A percentile compares a stretch with the other conserved stretches of the same genome.
phyloP scores from a whole-genome alignment of 176 grass and related monocot species.

The Sorghum bicolor region DNA sequence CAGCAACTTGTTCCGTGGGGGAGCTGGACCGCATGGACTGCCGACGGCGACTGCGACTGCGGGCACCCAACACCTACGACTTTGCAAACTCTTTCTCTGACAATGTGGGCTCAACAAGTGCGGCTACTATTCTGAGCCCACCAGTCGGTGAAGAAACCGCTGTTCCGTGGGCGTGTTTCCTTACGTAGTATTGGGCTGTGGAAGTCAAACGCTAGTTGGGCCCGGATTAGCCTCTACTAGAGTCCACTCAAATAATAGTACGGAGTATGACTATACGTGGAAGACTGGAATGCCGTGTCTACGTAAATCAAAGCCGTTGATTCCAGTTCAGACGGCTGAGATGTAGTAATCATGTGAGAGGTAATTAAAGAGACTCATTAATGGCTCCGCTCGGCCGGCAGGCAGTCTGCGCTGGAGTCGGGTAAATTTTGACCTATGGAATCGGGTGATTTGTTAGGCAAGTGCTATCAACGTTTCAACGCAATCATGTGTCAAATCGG shows the following conservation, averaged over 20 bases:
- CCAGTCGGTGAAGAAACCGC: rapidly evolving
- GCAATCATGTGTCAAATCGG: not conserved
- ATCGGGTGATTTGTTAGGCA: not conserved
- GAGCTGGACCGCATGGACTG: conserved; percentile 2
- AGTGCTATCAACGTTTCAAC: not conserved
- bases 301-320: not conserved
- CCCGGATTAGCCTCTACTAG: not conserved
- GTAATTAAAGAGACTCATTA: not conserved
- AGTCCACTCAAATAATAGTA: not conserved
- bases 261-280: not conserved
- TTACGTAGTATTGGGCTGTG: not conserved
- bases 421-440: not conserved
- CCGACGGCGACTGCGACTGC: not conserved
- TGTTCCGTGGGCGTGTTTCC: not conserved
- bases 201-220: conserved; percentile 11
- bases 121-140: not conserved
- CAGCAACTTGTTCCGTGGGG: not conserved
- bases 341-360: no score
- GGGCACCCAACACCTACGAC: not conserved
- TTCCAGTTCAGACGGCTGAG: not conserved
- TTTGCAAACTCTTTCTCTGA: not conserved
- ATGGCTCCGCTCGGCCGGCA: not conserved
- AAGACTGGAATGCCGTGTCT: not conserved
- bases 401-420: no score
- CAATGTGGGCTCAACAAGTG: not conserved